Evolutionary conservation across 2,329 filamentous ascomycete species (phyloP).

Genomic region (Fusarium agapanthi): DNA sequence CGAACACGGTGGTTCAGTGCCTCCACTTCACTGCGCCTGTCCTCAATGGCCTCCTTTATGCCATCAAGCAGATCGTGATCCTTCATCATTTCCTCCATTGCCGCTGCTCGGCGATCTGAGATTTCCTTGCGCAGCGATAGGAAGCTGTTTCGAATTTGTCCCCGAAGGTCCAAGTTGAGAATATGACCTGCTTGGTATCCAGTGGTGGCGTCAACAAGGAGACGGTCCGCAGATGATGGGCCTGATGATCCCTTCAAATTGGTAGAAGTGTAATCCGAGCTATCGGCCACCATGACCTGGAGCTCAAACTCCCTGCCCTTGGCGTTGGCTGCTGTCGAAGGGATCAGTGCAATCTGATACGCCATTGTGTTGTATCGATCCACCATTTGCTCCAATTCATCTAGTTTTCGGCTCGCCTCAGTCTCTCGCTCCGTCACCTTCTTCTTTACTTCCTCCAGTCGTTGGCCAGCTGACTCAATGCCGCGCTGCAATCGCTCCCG

Average conservation of each 20-base stretch:
- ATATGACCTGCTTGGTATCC: slow-evolving; percentile 92
- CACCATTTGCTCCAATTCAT: slow-evolving; percentile 89
- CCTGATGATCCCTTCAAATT: slow-evolving; percentile 56
- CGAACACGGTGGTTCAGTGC: slow-evolving; percentile 87
- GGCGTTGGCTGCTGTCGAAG: slow-evolving; percentile 83
- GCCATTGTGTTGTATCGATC: slow-evolving; percentile 93
- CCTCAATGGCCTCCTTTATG: slow-evolving; percentile 96
- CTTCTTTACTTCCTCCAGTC: slow-evolving; percentile 86
- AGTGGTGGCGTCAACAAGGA: slow-evolving; percentile 81
- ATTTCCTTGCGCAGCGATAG: slow-evolving; percentile 85
- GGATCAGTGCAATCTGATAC: slow-evolving; percentile 93
- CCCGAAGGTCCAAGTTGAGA: slow-evolving; percentile 86
- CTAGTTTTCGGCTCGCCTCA: slow-evolving; percentile 86
- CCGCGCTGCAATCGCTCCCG: slow-evolving; percentile 91
- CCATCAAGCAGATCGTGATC: slow-evolving; percentile 93
- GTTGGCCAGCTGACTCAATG: slow-evolving; percentile 77
- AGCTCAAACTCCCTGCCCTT: slow-evolving; percentile 88
- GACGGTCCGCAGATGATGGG: slow-evolving; percentile 69
- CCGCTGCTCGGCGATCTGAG: slow-evolving; percentile 83
- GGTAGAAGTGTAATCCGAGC: slow-evolving; percentile 77
- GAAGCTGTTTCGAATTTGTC: slow-evolving; percentile 82
- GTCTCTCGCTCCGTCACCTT: slow-evolving; percentile 85
- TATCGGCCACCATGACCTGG: slow-evolving; percentile 80
- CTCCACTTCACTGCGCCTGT: slow-evolving; percentile 92
- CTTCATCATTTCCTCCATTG: slow-evolving; percentile 91